phyloP scores from a whole-genome alignment of 1,284 basidiomycete species.

The Trametes sp. region DNA sequence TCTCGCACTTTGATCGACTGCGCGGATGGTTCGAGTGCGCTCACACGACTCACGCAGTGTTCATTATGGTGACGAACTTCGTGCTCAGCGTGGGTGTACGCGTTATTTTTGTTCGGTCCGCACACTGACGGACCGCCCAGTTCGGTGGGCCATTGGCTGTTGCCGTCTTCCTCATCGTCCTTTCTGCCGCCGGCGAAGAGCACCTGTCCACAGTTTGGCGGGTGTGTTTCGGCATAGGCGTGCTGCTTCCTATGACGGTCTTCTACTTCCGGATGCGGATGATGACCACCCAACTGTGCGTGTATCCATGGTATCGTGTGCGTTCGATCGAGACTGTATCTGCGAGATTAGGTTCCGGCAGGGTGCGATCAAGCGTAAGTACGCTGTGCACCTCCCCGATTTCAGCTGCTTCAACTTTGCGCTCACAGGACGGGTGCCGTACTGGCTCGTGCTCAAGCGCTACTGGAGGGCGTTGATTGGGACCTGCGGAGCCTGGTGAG shows the following conservation, averaged over 20 bases:
- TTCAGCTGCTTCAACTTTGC: constrained; percentile 7
- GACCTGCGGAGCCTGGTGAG: constrained; percentile 74
- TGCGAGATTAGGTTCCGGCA: constrained; percentile 50
- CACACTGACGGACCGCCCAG: constrained; percentile 44
- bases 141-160: constrained; percentile 77
- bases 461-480: constrained; percentile 79
- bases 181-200: constrained; percentile 69
- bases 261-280: constrained; percentile 78
- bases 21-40: constrained; percentile 1
- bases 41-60: constrained; percentile 47
- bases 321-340: constrained; percentile 6
- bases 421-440: constrained; percentile 62
- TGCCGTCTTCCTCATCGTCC: constrained; percentile 75
- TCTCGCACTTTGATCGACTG: constrained; percentile 9
- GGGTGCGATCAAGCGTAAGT: constrained; percentile 68
- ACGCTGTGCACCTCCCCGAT: constrained; percentile 8
- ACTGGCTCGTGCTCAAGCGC: constrained; percentile 63
- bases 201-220: constrained; percentile 80
- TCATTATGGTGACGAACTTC: constrained; percentile 82
- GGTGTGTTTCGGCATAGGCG: constrained; percentile 77
- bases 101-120: constrained; percentile 19
- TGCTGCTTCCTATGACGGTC: constrained; percentile 72
- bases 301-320: constrained; percentile 16
- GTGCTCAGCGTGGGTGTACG: constrained; percentile 55
- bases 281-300: constrained; percentile 69